These are phyloP conservation scores for Penicillium sumatraense DNA, from an alignment of 2,329 filamentous ascomycete genomes.

Conservation along the genomic window DNA sequence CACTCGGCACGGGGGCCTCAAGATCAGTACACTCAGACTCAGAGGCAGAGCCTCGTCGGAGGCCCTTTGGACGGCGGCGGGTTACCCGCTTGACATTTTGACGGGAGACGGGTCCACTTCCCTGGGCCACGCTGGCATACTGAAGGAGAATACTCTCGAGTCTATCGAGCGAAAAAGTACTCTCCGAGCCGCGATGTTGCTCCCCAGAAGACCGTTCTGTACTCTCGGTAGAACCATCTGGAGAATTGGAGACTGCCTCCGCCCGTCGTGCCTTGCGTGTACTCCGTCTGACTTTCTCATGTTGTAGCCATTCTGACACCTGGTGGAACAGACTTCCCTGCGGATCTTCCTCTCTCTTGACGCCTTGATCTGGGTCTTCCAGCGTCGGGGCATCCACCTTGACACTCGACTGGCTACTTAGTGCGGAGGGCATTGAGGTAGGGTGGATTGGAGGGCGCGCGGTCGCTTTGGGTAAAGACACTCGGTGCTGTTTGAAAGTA, in stretches of 20 bases:
- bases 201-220: conserved; percentile 14
- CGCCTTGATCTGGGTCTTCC: conserved; percentile 32
- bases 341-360: conserved; percentile 35
- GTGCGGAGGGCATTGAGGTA: conserved; percentile 27
- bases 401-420: conserved; percentile 34
- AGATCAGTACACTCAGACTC: conserved; percentile 85
- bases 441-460: conserved; percentile 29
- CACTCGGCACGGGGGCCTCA: conserved; percentile 81
- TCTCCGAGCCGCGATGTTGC: conserved; percentile 63
- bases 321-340: conserved; percentile 65
- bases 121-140: conserved; percentile 42
- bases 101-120: conserved; percentile 20
- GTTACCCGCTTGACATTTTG: conserved; percentile 27
- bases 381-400: conserved; percentile 27
- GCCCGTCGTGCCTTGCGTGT: conserved; percentile 56
- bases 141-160: conserved; percentile 71
- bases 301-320: conserved; percentile 80
- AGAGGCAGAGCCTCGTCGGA: conserved; percentile 63
- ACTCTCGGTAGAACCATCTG: conserved; percentile 39
- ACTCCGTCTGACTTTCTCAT: conserved; percentile 72
- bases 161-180: conserved; percentile 74
- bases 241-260: conserved; percentile 47
- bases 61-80: conserved; percentile 42
- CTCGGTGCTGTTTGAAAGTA: conserved; percentile 33
- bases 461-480: conserved; percentile 32